Percentiles rank a stretch among this genome's conserved stretches.
phyloP scores from a whole-genome alignment of 1,284 basidiomycete species.

The Trichosporon sp. region DNA sequence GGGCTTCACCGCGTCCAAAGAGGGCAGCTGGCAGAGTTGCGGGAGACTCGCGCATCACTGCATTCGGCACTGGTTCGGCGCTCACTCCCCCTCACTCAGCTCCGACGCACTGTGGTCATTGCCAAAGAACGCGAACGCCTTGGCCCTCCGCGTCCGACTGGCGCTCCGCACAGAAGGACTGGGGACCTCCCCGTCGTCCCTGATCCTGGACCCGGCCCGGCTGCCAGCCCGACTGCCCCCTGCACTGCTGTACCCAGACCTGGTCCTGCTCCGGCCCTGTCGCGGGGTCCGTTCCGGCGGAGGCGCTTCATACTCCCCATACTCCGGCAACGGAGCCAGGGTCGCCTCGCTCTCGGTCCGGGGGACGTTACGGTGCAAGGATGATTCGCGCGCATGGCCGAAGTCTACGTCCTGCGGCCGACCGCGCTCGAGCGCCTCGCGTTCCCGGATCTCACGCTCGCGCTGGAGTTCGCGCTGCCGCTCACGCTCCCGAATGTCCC shows the following conservation, averaged over 20 bases:
- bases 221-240: no score
- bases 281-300: conserved; percentile 23
- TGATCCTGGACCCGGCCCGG: conserved; percentile 5
- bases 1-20: no score
- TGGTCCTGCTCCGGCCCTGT: conserved; percentile 25
- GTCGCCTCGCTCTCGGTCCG: conserved; percentile 28
- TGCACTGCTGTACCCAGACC: no score
- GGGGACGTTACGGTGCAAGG: conserved; percentile 5
- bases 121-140: conserved; percentile 56
- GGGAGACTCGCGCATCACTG: not conserved
- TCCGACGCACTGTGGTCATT: conserved; percentile 31
- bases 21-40: no score
- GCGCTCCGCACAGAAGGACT: not conserved
- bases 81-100: conserved; percentile 3
- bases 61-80: not conserved
- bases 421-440: not conserved
- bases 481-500: not conserved
- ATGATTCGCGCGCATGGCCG: not conserved
- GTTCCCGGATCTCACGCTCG: not conserved
- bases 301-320: conserved; percentile 3
- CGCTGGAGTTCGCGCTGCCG: not conserved
- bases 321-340: conserved; percentile 19
- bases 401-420: not conserved
- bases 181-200: not conserved
- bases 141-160: conserved; percentile 35